phyloP scores from a whole-genome alignment of 1,284 basidiomycete species.

The Trametes hirsuta region DNA sequence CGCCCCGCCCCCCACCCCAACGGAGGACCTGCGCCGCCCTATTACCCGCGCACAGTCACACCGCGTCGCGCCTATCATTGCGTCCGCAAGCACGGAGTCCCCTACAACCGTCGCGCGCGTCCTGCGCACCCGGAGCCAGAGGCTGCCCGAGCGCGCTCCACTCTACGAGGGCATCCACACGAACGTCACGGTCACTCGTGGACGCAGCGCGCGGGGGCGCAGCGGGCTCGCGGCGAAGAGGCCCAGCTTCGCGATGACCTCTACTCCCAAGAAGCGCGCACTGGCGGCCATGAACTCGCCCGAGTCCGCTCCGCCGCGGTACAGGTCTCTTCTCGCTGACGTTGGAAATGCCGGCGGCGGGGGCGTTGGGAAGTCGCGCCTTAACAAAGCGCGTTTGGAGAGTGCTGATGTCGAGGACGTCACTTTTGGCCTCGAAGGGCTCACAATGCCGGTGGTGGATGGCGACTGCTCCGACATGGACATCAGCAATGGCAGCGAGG shows the following conservation, averaged over 20 bases:
- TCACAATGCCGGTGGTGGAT: conserved; percentile 25
- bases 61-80: conserved; percentile 19
- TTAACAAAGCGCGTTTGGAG: background rate
- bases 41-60: conserved; percentile 28
- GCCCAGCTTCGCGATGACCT: conserved; percentile 27
- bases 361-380: no score
- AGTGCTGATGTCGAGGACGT: conserved; percentile 22
- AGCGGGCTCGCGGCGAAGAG: conserved; percentile 6
- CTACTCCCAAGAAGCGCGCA: conserved; percentile 31
- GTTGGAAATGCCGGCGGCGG: background rate
- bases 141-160: conserved; percentile 18
- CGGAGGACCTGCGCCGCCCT: conserved; percentile 13
- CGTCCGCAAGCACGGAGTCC: background rate
- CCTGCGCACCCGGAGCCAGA: conserved; percentile 30
- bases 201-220: conserved; percentile 15
- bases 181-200: conserved; percentile 27
- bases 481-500: conserved; percentile 13
- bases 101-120: conserved; percentile 9
- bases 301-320: conserved; percentile 1
- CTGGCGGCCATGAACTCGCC: conserved; percentile 21
- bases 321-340: conserved; percentile 14
- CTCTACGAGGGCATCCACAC: conserved; percentile 15
- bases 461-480: conserved; percentile 24
- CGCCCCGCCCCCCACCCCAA: background rate
- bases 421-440: conserved; percentile 28